Evolutionary conservation across 768 basidiomycete species (phyloP).

Genomic region (Suillus clintonianus): DNA sequence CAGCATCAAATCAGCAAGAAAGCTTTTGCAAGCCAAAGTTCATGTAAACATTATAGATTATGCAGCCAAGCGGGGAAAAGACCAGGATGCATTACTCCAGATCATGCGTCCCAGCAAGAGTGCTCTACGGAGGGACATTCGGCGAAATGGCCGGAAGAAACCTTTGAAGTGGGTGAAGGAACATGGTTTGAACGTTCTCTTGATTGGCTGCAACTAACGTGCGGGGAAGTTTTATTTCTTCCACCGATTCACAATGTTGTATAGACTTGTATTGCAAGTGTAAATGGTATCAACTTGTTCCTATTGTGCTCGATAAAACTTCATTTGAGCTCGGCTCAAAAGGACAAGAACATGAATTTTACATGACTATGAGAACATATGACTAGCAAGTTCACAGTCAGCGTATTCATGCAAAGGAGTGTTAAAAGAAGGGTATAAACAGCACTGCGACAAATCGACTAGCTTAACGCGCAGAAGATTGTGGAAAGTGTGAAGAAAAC

Average conservation of each 20-base stretch:
- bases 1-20: constrained; percentile 67
- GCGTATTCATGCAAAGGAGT: not conserved
- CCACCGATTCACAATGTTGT: not conserved
- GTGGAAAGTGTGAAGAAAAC: not conserved
- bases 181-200: constrained; percentile 60
- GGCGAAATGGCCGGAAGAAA: constrained; percentile 45
- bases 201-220: constrained; percentile 50
- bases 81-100: constrained; percentile 57
- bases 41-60: constrained; percentile 79
- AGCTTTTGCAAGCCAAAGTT: constrained; percentile 61
- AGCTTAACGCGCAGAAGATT: not conserved
- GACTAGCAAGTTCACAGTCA: not conserved
- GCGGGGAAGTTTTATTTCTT: not conserved
- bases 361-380: not conserved
- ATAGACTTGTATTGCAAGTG: not conserved
- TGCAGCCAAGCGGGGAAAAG: constrained; percentile 62
- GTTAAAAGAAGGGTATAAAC: not conserved
- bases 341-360: not conserved
- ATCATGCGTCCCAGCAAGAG: constrained; percentile 64
- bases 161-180: constrained; percentile 63
- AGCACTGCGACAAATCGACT: not conserved
- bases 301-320: not conserved
- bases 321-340: not conserved
- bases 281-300: not conserved
- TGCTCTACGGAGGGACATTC: constrained; percentile 63